Conservation (phyloP, 139 green algal genomes). For the Picochlorum sp. region DNA sequence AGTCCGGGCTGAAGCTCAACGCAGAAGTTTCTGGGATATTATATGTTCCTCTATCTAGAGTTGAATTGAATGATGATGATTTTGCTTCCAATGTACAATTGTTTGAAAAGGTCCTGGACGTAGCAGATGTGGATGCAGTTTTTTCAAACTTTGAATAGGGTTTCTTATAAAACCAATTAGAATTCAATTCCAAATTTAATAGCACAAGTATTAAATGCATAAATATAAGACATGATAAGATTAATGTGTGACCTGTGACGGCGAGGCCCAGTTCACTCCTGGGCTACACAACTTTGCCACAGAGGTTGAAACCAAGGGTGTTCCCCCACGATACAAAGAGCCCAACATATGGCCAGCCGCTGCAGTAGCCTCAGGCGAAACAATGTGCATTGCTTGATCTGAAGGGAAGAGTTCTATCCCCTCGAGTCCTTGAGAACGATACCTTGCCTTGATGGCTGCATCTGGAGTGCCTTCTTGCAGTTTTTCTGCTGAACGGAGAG, state of each 20-base stretch:
- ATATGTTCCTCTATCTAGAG: slow-evolving; percentile 17
- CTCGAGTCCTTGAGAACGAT: background rate
- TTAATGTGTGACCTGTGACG: no score
- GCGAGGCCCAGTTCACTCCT: no score
- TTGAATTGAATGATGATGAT: slow-evolving; percentile 20
- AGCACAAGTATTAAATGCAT: no score
- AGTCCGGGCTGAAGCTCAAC: slow-evolving; percentile 3
- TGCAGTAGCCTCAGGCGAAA: background rate
- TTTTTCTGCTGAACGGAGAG: background rate
- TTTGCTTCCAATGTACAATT: slow-evolving; percentile 64
- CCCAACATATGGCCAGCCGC: background rate
- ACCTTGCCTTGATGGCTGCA: background rate
- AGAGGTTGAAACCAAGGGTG: no score
- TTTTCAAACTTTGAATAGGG: slow-evolving; percentile 50
- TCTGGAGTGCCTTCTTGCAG: background rate
- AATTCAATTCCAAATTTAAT: no score
- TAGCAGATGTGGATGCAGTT: slow-evolving; percentile 88
- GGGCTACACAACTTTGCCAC: no score
- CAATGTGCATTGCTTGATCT: background rate
- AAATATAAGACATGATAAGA: no score
- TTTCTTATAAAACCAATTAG: no score
- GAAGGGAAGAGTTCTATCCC: no score
- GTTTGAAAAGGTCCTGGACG: slow-evolving; percentile 70
- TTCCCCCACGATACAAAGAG: background rate
- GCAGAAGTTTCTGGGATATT: slow-evolving; percentile 11